phyloP scores from a whole-genome alignment of 768 basidiomycete species.

The Fibroporia radiculosa region DNA sequence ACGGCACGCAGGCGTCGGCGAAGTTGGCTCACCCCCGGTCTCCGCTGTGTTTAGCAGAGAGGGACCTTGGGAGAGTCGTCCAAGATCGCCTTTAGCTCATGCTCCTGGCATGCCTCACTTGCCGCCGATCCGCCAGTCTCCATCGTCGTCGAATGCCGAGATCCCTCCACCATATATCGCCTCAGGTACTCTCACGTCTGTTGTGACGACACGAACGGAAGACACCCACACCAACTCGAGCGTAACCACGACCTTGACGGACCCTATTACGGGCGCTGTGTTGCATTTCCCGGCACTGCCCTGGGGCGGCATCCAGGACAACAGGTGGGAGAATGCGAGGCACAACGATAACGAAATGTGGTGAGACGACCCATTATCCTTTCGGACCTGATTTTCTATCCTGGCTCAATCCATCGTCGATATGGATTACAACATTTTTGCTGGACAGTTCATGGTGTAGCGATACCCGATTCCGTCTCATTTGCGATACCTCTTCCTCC shows the following conservation, averaged over 20 bases:
- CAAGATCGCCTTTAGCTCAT: slow-evolving; percentile 4
- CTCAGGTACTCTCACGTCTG: slow-evolving; percentile 19
- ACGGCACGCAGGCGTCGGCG: slow-evolving; percentile 11
- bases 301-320: slow-evolving; percentile 11
- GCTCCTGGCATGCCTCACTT: slow-evolving; percentile 1
- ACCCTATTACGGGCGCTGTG: slow-evolving; percentile 25
- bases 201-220: slow-evolving; percentile 16
- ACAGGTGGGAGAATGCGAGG: slow-evolving; percentile 7
- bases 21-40: slow-evolving; percentile 21
- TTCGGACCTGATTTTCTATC: no score
- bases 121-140: slow-evolving; percentile 3
- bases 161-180: slow-evolving; percentile 1
- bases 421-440: no score
- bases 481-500: not conserved
- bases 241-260: slow-evolving; percentile 25
- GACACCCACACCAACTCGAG: slow-evolving; percentile 20
- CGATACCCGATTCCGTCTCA: not conserved
- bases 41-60: slow-evolving; percentile 19
- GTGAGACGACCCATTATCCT: not conserved
- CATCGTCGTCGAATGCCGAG: slow-evolving; percentile 1
- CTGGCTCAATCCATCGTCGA: no score
- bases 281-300: slow-evolving; percentile 23
- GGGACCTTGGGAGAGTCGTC: slow-evolving; percentile 1
- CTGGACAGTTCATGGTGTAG: no score
- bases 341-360: slow-evolving; percentile 13